Base-by-base conservation (phyloP, 192 early-diverging fungal species). In the Coemansia javaensis region DNA sequence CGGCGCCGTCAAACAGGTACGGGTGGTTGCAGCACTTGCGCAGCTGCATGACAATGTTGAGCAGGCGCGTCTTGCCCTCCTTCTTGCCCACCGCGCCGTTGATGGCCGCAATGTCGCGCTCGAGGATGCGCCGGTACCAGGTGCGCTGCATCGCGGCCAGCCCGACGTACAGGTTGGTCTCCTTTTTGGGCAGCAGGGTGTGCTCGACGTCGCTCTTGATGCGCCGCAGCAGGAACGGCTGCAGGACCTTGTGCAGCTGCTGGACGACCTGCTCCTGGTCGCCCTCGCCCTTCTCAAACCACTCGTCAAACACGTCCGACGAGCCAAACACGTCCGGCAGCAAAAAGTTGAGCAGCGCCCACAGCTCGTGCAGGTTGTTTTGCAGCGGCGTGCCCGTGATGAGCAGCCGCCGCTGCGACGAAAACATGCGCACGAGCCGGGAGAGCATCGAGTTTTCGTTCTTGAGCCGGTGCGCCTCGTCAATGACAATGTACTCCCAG, bases 331-430 rank as follows among this genome's bases (percentile, higher is more conserved):
- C 88, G 59, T 99, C 96, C 4, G 96, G 96, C 22, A 99, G 69
- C 62, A 99, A 63, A 59, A 99, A 99, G 67, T 99, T 97, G 8
- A 99, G 79, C 47, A 99, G 71, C 13, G 94, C 91, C 96, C 96
- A 99, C n/a, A 99, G 79, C 69, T 99, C 96, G 56, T 96, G 92
- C 10, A 98, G 77, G 46, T 97, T 94, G 81, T 99, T 99, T 59
- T 96, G 93, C 23, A 98, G 81, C 14, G 94, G 94, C 1, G 94
- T 98, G 50, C 94, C 94, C 0, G 94, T 95, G 14, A 98, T 85
- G 30, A 98, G 66, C 38, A 99, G 79, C 24, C 96, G 82, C 50
- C 92, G 88, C 38, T 85, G 79, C 23, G 93, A 90, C 25, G 82
- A 76, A 60, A 99, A 87, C 39, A 88, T 75, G 38, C 94, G 85